Conservation (phyloP, 208 protist species). For the Acanthamoeba royreba region DNA sequence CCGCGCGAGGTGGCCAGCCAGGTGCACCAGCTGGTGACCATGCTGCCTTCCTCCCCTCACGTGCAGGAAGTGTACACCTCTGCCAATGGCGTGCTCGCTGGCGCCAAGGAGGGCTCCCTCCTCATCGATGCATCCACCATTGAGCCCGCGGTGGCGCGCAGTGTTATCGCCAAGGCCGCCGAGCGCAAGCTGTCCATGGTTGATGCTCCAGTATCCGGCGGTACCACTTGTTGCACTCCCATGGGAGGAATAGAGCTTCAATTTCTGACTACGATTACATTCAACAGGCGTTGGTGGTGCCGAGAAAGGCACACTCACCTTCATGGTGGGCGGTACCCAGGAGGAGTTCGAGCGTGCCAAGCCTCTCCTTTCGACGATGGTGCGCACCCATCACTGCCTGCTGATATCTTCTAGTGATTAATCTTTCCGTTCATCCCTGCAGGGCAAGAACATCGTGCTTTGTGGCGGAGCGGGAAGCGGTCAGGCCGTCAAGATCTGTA, state of each 20-base stretch:
- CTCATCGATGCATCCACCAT: constrained; percentile 85
- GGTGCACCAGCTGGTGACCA: constrained; percentile 79
- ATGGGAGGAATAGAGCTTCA: not conserved
- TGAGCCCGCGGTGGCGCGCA: constrained; percentile 68
- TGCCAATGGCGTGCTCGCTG: constrained; percentile 52
- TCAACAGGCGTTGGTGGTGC: constrained; percentile 76
- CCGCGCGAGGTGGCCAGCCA: constrained; percentile 55
- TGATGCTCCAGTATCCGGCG: constrained; percentile 86
- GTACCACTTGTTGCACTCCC: not conserved
- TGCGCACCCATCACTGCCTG: not conserved
- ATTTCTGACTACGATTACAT: not conserved
- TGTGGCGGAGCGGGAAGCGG: constrained; percentile 77
- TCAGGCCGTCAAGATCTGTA: constrained; percentile 85
- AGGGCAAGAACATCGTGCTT: constrained; percentile 83
- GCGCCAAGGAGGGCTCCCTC: constrained; percentile 58
- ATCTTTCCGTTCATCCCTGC: not conserved
- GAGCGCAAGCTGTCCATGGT: constrained; percentile 61
- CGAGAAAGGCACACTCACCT: constrained; percentile 83
- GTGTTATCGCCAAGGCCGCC: constrained; percentile 41
- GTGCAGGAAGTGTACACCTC: not conserved
- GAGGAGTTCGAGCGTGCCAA: constrained; percentile 64
- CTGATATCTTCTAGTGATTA: not conserved
- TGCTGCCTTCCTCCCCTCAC: constrained; percentile 77
- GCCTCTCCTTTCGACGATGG: constrained; percentile 75
- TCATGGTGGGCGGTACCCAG: constrained; percentile 83